Evolutionary conservation across 768 basidiomycete genomes (phyloP).

Genomic region (Daedalea quercina): DNA sequence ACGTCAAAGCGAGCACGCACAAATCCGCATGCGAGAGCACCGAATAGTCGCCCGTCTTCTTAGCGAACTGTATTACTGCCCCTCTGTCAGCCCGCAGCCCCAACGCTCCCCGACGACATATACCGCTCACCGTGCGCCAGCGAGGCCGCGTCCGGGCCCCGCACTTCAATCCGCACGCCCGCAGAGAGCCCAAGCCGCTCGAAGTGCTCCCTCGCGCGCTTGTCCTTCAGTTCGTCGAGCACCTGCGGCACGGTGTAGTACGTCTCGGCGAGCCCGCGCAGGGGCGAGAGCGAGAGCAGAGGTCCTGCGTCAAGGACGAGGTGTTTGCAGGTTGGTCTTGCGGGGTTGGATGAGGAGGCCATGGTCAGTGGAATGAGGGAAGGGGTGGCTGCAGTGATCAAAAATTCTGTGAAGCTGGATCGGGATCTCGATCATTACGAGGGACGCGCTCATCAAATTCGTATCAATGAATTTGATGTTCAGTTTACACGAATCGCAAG

Average conservation of each 20-base stretch:
- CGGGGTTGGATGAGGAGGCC: conserved; percentile 2
- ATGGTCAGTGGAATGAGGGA: no score
- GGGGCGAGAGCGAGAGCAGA: conserved; percentile 79
- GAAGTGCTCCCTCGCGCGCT: conserved; percentile 80
- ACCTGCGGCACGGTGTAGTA: conserved; percentile 91
- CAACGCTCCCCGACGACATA: neutral
- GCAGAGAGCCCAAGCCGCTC: conserved; percentile 68
- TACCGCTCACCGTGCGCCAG: conserved; percentile 49
- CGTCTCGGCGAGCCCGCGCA: conserved; percentile 81
- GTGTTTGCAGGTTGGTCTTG: conserved; percentile 53
- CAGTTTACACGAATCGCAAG: no score
- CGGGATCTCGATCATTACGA: no score
- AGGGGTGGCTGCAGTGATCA: conserved; percentile 5
- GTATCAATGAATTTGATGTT: no score
- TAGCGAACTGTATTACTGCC: conserved; percentile 83
- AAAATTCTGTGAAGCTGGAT: neutral
- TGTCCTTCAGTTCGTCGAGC: conserved; percentile 83
- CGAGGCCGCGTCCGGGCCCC: conserved; percentile 62
- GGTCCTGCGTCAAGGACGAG: conserved; percentile 94
- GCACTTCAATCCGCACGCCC: conserved; percentile 68
- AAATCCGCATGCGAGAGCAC: conserved; percentile 90
- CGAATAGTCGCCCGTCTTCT: conserved; percentile 93
- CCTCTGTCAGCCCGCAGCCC: conserved; percentile 11
- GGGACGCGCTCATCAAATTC: no score
- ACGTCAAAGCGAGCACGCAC: conserved; percentile 83